Base-by-base conservation (phyloP, 768 basidiomycete species). In the Tylopilus rubrobrunneus region DNA sequence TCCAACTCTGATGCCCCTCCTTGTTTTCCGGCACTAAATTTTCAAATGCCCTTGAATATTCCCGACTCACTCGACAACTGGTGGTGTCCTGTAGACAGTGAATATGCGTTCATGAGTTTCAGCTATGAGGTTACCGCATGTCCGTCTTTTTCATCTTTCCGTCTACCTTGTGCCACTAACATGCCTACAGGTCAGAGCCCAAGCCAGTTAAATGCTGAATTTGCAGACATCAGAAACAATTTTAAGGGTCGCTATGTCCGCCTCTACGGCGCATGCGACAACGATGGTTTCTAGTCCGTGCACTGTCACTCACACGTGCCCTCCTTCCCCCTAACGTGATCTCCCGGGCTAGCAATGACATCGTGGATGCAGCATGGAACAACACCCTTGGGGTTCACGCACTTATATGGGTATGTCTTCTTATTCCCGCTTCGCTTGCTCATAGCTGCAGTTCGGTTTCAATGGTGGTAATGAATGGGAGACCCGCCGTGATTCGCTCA, bases 101-200 rank as follows among this genome's bases (percentile, higher is more conserved):
- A 90, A 64, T 89, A 87, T 59, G 88, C 80, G 0, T 90, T 90
- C 64, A 69, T 89, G 47, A 88, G 87, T 0, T 85, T 90, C 68
- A 85, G 85, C 64, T 90, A 90, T 59, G 87, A 87, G 61, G 76
- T 89, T 25, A 79, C 83, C 41, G 75, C 71, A 11, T 88, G 86
- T 85, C 58, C 47, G 80, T 68, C 28, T 29, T 48, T 1, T 4
- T 33, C 37, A 14, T 41, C 12, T 43, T 11, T 15, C 21, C 19
- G 21, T 31, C 48, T 41, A 4, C 21, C 28, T 42, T 5, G 6
- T 41, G 31, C 31, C 31, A 48, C 47, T 65, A 48, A 60, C 39
- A 2, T 17, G 8, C 7, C 19, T 3, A 29, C 46, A 87, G 86
- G 87, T 56, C 86, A 86, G 67, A 84, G 79, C 60, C 55, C 72